Evolutionary conservation across 768 basidiomycete species (phyloP), one percentile per base, ranked within the genome.

Genomic region (Gyrodon lividus): DNA sequence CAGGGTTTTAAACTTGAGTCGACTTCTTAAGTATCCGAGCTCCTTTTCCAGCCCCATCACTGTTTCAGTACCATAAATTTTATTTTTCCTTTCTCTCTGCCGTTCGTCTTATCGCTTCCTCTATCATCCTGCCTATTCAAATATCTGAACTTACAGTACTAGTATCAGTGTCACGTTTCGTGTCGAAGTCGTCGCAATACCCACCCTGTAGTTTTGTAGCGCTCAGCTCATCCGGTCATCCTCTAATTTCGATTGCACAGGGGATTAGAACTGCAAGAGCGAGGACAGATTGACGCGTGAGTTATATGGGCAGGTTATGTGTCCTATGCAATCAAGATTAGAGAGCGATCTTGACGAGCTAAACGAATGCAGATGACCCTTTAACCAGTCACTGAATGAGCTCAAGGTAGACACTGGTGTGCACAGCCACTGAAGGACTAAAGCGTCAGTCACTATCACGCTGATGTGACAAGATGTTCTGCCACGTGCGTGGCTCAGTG

Each of bases 151-250:
- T 33, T 69, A 67, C 58, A 60, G 67, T 68, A 68, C 58, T 57
- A 69, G 67, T 70, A 67, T 54, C 60, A 56, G 61, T 63, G 56
- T 63, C 54, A 59, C 47, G 53, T 57, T 57, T 61, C 42, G 56
- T 56, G 49, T 47, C 57, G 46, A 61, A 54, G 44, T 48, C 62
- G 46, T 68, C 54, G 57, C 66, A 66, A 71, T 71, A 71, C 70
- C 65, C 58, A 46, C 19, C 46, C 39, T 71, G 66, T 71, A 71
- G 68, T 69, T 65, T 64, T 68, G 66, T 70, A 67, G 65, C 59
- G 51, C 45, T 31, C 35, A 40, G 31, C 34, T 52, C 49, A 40
- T 61, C 50, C 31, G n/a, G n/a, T n/a, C n/a, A n/a, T n/a, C n/a
- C n/a, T n/a, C n/a, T n/a, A n/a, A n/a, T n/a, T n/a, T n/a, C n/a